Base-by-base conservation (phyloP, 805 yeast species). In the Lipomyces japonicus region DNA sequence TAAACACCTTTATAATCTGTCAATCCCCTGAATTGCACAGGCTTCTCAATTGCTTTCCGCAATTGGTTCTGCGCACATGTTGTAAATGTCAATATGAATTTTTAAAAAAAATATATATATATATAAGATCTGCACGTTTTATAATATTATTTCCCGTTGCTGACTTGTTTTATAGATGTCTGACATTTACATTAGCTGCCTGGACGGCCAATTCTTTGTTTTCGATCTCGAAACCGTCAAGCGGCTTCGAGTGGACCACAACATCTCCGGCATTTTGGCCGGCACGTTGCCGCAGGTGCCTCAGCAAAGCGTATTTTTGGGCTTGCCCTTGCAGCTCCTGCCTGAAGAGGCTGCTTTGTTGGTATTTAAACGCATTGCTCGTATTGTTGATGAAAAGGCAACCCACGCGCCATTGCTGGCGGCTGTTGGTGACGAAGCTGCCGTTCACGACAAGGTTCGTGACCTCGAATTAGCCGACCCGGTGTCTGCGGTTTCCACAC, bases 281-380 rank as follows among this genome's bases (percentile, higher is more conserved):
- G 98, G 98, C 0, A 85, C 96, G 0, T 69, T 93, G 26, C 86
- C 96, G 0, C 75, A 80, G 41, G 88, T 90, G n/a, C 93, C 97
- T 1, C 98, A 93, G 65, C 98, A 91, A 63, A 89, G 88, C 62
- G 73, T 82, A n/a, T 84, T 90, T 61, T 70, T 87, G 36, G 95
- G 96, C 0, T 68, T 90, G 2, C 98, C 98, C 0, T 66, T 93
- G 44, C 79, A 80, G 61, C 69, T 91, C 39, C 74, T 80, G 68
- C 66, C 78, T 0, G 95, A 86, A 65, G 97, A 91, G 61, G 79
- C 82, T 0, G 54, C 79, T 9, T 86, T 86, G 79, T 69, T 89
- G 25, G 71, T 82, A 3, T 42, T 46, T 25, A n/a, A 28, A 9
- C 58, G 58, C 19, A 31, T 35, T 0, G 69, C 66, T 1, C 59